A percentile compares a stretch with the other conserved stretches of the same genome.
Evolutionary conservation across 768 basidiomycete genomes (phyloP).

Genomic region (Saitozyma podzolica): DNA sequence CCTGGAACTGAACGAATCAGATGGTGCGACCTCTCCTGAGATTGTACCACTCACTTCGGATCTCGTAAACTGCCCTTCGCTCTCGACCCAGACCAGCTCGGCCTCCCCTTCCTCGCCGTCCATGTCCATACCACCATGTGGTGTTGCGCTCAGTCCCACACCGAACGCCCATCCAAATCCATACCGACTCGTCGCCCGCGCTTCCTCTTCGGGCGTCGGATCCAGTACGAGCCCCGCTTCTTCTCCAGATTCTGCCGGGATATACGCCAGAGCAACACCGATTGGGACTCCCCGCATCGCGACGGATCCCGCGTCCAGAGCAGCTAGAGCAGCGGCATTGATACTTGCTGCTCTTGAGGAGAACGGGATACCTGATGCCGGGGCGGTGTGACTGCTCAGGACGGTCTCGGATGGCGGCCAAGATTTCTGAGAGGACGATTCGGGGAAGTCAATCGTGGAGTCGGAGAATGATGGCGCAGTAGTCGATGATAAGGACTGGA

Average conservation of each 20-base stretch:
- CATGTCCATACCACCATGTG: slow-evolving; percentile 19
- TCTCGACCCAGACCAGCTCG: slow-evolving; percentile 44
- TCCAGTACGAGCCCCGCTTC: slow-evolving; percentile 44
- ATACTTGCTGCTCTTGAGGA: slow-evolving; percentile 46
- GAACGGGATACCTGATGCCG: slow-evolving; percentile 17
- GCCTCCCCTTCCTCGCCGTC: slow-evolving; percentile 14
- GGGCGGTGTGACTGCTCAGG: not conserved
- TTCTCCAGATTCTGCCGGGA: slow-evolving; percentile 2
- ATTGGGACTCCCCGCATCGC: slow-evolving; percentile 44
- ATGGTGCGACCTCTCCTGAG: not conserved
- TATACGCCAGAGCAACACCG: slow-evolving; percentile 37
- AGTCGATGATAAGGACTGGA: slow-evolving; percentile 53
- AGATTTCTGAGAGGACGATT: slow-evolving; percentile 9
- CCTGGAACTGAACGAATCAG: slow-evolving; percentile 21
- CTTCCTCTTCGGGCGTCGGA: slow-evolving; percentile 48
- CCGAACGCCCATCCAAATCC: slow-evolving; percentile 50
- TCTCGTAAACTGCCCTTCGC: slow-evolving; percentile 41
- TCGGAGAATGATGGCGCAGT: not conserved
- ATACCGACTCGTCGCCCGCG: slow-evolving; percentile 29
- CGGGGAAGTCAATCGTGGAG: not conserved
- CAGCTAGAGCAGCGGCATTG: slow-evolving; percentile 51
- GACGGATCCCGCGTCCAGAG: slow-evolving; percentile 49
- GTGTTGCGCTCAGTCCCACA: slow-evolving; percentile 6
- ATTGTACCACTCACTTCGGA: slow-evolving; percentile 18
- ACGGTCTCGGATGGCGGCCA: slow-evolving; percentile 10